A percentile compares a stretch with the other conserved stretches of the same genome.
phyloP scores from a whole-genome alignment of 2,329 filamentous ascomycete species.

The Fusarium robinianum region DNA sequence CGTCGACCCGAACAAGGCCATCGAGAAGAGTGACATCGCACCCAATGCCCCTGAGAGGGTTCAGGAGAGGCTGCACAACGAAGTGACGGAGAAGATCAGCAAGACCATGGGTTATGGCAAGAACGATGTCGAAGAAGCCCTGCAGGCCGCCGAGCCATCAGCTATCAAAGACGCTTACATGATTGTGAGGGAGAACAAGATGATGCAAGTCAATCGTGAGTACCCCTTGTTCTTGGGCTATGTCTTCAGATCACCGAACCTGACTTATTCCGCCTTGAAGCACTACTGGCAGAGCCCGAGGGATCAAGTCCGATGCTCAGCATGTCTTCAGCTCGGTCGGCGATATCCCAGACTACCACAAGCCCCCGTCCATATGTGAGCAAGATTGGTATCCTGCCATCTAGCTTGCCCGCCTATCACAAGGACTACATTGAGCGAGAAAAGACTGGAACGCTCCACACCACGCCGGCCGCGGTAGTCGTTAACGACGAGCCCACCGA shows the following conservation, averaged over 20 bases:
- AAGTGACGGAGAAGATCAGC: constrained; percentile 92
- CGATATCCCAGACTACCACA: constrained; percentile 53
- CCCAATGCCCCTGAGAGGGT: constrained; percentile 77
- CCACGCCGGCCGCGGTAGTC: constrained; percentile 48
- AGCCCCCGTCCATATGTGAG: constrained; percentile 67
- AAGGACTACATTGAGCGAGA: constrained; percentile 83
- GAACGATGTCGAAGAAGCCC: constrained; percentile 90
- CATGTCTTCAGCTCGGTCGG: constrained; percentile 59
- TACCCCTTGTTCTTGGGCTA: constrained; percentile 31
- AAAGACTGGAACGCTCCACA: constrained; percentile 56
- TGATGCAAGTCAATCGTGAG: constrained; percentile 94
- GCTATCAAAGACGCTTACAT: constrained; percentile 99
- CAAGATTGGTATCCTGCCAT: constrained; percentile 90
- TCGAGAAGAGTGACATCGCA: constrained; percentile 79
- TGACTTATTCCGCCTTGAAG: constrained; percentile 42
- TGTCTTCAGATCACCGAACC: constrained; percentile 36
- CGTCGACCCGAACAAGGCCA: constrained; percentile 90
- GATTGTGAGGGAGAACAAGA: constrained; percentile 95
- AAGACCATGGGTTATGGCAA: constrained; percentile 98
- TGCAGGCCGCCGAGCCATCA: constrained; percentile 89
- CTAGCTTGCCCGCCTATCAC: constrained; percentile 88
- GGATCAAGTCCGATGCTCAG: constrained; percentile 57
- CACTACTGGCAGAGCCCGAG: constrained; percentile 43
- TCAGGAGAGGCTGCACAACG: constrained; percentile 87
- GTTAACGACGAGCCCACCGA: constrained; percentile 54